These are phyloP conservation scores for Scenedesmus sp. DNA, from an alignment of 163 green algal species.

Conservation along the genomic window DNA sequence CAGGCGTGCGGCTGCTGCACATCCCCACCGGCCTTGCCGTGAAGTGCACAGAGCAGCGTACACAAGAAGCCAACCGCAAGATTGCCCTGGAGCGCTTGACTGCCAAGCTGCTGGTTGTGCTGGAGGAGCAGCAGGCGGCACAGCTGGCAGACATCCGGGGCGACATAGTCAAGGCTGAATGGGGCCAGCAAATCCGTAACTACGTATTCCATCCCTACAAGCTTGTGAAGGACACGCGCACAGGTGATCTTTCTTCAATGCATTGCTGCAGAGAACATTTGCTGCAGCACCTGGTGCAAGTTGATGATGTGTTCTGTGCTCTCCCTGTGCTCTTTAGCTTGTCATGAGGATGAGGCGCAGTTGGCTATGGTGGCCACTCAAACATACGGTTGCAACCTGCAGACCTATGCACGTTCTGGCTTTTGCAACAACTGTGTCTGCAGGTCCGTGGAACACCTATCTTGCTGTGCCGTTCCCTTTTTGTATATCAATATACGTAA, in stretches of 20 bases:
- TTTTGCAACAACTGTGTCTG: no score
- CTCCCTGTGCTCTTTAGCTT: not conserved
- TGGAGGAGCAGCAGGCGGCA: constrained; percentile 88
- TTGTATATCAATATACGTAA: no score
- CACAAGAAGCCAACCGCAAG: constrained; percentile 83
- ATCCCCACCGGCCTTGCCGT: constrained; percentile 93
- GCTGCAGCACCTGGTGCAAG: not conserved
- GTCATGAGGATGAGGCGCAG: no score
- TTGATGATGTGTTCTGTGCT: not conserved
- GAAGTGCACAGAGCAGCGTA: constrained; percentile 87
- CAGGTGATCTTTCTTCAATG: constrained; percentile 38
- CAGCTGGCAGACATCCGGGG: constrained; percentile 90
- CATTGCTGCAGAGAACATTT: no score
- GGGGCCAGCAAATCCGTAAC: constrained; percentile 98
- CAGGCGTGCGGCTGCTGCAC: constrained; percentile 95
- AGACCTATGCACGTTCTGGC: no score
- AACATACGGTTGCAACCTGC: no score
- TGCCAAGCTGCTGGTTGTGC: constrained; percentile 89
- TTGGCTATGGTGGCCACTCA: no score
- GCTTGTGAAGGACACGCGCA: constrained; percentile 95
- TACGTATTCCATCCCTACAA: constrained; percentile 99
- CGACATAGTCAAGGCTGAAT: constrained; percentile 95
- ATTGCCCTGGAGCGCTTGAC: constrained; percentile 85
- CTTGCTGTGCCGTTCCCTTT: no score
- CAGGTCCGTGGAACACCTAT: no score